phyloP scores from a whole-genome alignment of 768 basidiomycete species.

The Pisolithus albus region DNA sequence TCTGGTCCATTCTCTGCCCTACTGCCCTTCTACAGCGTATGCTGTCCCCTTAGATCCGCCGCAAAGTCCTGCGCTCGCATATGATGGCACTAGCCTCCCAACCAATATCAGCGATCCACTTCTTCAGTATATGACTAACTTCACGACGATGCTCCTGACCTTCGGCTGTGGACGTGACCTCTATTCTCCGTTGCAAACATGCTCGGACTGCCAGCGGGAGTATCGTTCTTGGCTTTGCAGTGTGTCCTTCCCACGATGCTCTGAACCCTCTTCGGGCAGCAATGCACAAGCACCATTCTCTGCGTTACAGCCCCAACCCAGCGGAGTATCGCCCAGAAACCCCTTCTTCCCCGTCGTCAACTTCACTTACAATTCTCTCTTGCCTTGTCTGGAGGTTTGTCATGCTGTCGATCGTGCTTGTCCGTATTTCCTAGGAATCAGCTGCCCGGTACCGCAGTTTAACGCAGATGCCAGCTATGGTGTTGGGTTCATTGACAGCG shows the following conservation, averaged over 20 bases:
- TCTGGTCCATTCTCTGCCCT: slow-evolving; percentile 63
- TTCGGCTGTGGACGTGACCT: slow-evolving; percentile 73
- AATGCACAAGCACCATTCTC: slow-evolving; percentile 35
- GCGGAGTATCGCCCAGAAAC: slow-evolving; percentile 38
- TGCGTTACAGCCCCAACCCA: slow-evolving; percentile 41
- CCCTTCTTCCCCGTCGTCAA: slow-evolving; percentile 39
- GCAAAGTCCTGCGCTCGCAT: slow-evolving; percentile 33
- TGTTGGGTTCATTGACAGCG: slow-evolving; percentile 64
- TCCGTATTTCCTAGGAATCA: slow-evolving; percentile 63
- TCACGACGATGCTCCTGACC: slow-evolving; percentile 64
- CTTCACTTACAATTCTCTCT: slow-evolving; percentile 48
- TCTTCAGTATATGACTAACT: slow-evolving; percentile 58
- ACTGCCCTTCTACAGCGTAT: slow-evolving; percentile 66
- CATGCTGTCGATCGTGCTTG: slow-evolving; percentile 68
- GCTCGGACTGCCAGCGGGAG: slow-evolving; percentile 63
- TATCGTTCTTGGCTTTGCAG: slow-evolving; percentile 78
- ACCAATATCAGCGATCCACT: slow-evolving; percentile 42
- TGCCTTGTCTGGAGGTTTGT: slow-evolving; percentile 80
- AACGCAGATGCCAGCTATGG: slow-evolving; percentile 69
- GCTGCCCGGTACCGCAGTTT: slow-evolving; percentile 54
- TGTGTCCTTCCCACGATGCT: slow-evolving; percentile 67
- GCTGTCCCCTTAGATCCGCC: slow-evolving; percentile 59
- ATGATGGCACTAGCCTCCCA: slow-evolving; percentile 50
- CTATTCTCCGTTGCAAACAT: slow-evolving; percentile 74
- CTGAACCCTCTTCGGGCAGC: slow-evolving; percentile 35